These are phyloP conservation scores for Diaporthe ilicicola DNA, from an alignment of 2,329 filamentous ascomycete species.

Conservation along the genomic window DNA sequence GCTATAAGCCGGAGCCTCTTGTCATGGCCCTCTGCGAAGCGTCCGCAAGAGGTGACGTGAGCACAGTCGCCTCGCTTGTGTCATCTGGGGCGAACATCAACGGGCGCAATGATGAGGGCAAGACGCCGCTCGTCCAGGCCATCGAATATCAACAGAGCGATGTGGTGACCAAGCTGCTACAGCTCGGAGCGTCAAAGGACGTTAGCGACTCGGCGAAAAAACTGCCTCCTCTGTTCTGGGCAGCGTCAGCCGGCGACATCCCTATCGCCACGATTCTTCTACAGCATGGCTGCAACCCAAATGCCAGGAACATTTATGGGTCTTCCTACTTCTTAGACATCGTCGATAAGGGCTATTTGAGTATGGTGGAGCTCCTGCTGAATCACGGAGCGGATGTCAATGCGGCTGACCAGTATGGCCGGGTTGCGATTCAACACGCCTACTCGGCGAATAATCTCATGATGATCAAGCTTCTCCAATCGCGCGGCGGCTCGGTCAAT, in stretches of 20 bases:
- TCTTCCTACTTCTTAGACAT: background rate
- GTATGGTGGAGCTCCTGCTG: background rate
- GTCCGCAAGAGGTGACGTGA: conserved; percentile 31
- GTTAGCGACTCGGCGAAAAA: conserved; percentile 35
- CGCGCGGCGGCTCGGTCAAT: background rate
- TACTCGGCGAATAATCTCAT: background rate
- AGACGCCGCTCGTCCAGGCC: background rate
- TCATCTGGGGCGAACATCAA: conserved; percentile 2
- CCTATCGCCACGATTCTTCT: conserved; percentile 5
- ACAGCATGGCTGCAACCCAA: background rate
- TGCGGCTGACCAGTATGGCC: background rate
- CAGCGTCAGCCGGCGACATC: conserved; percentile 34
- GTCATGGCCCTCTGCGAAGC: conserved; percentile 37
- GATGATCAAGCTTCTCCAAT: conserved; percentile 1
- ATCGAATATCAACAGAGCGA: background rate
- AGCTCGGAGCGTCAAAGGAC: conserved; percentile 41
- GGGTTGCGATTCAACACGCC: conserved; percentile 2
- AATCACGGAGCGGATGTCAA: conserved; percentile 4
- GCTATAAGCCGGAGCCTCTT: conserved; percentile 37
- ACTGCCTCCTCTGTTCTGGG: conserved; percentile 39
- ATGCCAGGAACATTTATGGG: background rate
- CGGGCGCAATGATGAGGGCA: conserved; percentile 4
- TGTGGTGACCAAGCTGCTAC: conserved; percentile 40
- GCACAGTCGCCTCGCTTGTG: background rate
- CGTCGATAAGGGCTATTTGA: background rate